Percentiles rank a stretch among this genome's conserved stretches.
Evolutionary conservation across 1,139 yeast species (phyloP).

Genomic region (Pichia sp.): DNA sequence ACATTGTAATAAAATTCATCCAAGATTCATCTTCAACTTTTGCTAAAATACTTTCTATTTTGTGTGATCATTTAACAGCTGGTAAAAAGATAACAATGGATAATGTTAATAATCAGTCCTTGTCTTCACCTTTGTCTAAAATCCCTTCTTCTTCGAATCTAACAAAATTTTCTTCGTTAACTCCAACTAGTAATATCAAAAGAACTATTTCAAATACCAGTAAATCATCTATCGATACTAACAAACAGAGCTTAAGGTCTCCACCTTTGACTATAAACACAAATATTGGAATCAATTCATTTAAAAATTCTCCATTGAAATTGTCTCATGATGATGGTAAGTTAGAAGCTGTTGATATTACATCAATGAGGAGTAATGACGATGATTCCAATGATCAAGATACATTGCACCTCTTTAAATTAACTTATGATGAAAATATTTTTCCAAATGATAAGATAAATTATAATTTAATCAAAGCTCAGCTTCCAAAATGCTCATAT

Average conservation of each 20-base stretch:
- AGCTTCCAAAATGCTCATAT: constrained; percentile 1
- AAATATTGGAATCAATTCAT: neutral
- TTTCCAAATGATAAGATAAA: constrained; percentile 1
- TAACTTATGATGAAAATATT: neutral
- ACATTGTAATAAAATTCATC: constrained; percentile 15
- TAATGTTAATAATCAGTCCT: neutral
- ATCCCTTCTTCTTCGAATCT: constrained; percentile 10
- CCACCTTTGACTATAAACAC: neutral
- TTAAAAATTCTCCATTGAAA: neutral
- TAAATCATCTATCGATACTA: neutral
- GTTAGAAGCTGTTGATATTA: neutral
- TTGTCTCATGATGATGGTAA: neutral
- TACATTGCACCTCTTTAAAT: neutral
- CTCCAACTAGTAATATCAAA: neutral
- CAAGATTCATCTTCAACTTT: constrained; percentile 20
- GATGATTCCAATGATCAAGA: neutral
- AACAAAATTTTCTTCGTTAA: neutral
- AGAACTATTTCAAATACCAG: neutral
- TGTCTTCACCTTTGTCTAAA: neutral
- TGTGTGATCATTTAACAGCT: constrained; percentile 3
- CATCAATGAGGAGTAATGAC: neutral
- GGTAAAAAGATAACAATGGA: constrained; percentile 4
- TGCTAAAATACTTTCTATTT: constrained; percentile 1
- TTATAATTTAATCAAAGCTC: neutral
- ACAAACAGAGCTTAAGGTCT: neutral